Conservation (phyloP, 208 protist genomes). For the Acanthamoeba castellanii region DNA sequence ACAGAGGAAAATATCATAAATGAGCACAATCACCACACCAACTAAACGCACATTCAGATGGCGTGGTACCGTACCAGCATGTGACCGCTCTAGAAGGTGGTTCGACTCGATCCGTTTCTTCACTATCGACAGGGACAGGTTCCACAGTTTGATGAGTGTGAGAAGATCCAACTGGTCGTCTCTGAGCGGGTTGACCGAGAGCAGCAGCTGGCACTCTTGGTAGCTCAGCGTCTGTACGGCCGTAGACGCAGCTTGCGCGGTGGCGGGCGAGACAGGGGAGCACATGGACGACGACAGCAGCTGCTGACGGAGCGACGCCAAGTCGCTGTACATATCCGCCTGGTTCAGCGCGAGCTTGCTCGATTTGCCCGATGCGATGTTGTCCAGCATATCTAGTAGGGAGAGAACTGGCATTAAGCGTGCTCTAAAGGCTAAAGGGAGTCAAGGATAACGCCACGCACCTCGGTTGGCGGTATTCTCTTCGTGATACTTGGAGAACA, state of each 20-base stretch:
- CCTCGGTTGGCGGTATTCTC: constrained; percentile 37
- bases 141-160: constrained; percentile 33
- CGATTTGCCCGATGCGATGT: background rate
- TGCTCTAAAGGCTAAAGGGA: background rate
- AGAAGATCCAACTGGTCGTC: constrained; percentile 51
- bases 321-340: background rate
- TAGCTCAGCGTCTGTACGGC: background rate
- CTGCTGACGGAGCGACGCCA: constrained; percentile 18
- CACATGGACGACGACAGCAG: constrained; percentile 35
- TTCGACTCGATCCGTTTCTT: constrained; percentile 4
- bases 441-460: background rate
- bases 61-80: background rate
- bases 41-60: background rate
- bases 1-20: background rate
- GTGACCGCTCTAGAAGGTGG: background rate
- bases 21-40: background rate
- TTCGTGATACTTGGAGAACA: constrained; percentile 3
- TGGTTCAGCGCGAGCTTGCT: background rate
- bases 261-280: background rate
- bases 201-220: constrained; percentile 42
- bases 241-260: background rate
- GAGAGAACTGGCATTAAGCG: background rate
- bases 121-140: background rate
- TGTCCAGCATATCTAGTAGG: constrained; percentile 21
- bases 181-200: background rate